A percentile compares a stretch with the other conserved stretches of the same genome.
Evolutionary conservation across 495 filamentous ascomycete genomes (phyloP).

Genomic region (Penicillium ochrochloron): DNA sequence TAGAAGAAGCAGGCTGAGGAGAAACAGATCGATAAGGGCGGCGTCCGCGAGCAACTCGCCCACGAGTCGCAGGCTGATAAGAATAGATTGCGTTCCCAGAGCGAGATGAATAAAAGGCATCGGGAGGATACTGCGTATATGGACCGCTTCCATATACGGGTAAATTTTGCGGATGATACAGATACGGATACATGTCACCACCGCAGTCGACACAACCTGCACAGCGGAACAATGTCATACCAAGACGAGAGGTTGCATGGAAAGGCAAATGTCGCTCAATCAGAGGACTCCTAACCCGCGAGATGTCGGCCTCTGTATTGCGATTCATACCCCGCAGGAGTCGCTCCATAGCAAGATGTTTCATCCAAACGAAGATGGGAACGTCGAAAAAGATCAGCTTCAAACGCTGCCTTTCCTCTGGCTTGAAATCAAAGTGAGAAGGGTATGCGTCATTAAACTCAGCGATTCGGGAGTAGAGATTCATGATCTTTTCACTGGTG

Average conservation of each 20-base stretch:
- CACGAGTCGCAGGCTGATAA: background rate
- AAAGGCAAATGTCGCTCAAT: background rate
- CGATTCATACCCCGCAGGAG: background rate
- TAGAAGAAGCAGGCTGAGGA: background rate
- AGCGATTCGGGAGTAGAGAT: background rate
- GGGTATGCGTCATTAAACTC: background rate
- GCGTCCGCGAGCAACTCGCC: no score
- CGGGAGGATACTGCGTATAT: background rate
- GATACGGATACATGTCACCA: background rate
- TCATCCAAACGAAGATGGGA: background rate
- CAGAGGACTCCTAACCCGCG: background rate
- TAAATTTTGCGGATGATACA: background rate
- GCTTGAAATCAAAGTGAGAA: background rate
- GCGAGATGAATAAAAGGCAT: background rate
- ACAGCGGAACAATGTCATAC: background rate
- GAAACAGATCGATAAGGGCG: background rate
- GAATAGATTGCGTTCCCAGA: background rate
- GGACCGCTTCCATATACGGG: background rate
- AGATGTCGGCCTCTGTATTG: background rate
- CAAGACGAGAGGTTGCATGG: background rate
- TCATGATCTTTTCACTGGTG: background rate
- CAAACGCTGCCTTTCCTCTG: background rate
- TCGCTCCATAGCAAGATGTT: background rate
- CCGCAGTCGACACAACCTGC: background rate
- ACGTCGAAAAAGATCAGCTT: background rate